Conservation (phyloP, 2,329 filamentous ascomycete species). For the Pseudopithomyces maydicus region DNA sequence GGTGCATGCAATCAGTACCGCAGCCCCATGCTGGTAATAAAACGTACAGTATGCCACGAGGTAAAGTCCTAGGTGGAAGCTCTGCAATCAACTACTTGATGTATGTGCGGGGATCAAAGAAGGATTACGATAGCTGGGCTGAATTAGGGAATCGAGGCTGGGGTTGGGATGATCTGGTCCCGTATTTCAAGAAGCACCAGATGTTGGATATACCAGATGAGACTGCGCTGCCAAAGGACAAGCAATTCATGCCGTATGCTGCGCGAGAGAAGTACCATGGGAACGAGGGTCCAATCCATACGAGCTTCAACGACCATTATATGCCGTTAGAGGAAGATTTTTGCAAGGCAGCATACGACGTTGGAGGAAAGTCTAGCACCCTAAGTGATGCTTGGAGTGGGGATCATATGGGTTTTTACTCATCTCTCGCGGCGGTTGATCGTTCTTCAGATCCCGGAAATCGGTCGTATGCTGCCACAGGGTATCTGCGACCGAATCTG, state of each 20-base stretch:
- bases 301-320: constrained; percentile 36
- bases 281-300: constrained; percentile 39
- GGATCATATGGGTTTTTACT: constrained; percentile 44
- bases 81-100: no score
- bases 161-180: constrained; percentile 57
- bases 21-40: no score
- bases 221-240: constrained; percentile 25
- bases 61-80: no score
- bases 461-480: constrained; percentile 37
- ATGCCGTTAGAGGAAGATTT: constrained; percentile 23
- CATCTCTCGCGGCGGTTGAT: constrained; percentile 31
- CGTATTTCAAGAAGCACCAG: constrained; percentile 45
- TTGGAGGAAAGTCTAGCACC: constrained; percentile 17
- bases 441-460: constrained; percentile 37
- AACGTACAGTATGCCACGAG: no score
- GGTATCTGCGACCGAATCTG: constrained; percentile 32
- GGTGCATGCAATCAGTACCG: no score
- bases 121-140: constrained; percentile 58
- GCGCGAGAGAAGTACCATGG: constrained; percentile 43
- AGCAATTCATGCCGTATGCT: constrained; percentile 12
- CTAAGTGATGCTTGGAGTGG: constrained; percentile 43
- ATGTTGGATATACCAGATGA: constrained; percentile 39
- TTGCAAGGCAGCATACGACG: constrained; percentile 17
- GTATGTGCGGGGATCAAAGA: constrained; percentile 21
- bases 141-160: constrained; percentile 62